Evolutionary conservation across 2,329 filamentous ascomycete genomes (phyloP).

Genomic region (Exophiala xenobiotica): DNA sequence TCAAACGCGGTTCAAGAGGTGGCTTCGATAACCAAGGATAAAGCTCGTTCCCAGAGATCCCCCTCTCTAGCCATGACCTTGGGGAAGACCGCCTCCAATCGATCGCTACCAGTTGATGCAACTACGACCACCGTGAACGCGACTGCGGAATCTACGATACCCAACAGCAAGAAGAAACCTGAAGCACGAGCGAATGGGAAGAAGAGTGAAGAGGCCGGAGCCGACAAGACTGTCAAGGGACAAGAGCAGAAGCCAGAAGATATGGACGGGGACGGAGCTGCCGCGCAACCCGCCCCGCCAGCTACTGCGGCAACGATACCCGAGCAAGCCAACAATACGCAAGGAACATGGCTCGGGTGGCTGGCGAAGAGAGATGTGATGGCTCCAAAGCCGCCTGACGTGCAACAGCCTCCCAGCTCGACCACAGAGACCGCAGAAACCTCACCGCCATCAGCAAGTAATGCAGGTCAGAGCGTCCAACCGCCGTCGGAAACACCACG

Average conservation of each 20-base stretch:
- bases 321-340: slow-evolving; percentile 9
- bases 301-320: background rate
- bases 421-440: background rate
- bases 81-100: slow-evolving; percentile 38
- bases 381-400: slow-evolving; percentile 2
- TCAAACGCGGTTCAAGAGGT: slow-evolving; percentile 39
- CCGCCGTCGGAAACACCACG: slow-evolving; percentile 24
- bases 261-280: background rate
- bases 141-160: slow-evolving; percentile 31
- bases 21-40: slow-evolving; percentile 33
- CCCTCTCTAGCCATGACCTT: slow-evolving; percentile 45
- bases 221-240: background rate
- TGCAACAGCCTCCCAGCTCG: background rate
- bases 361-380: slow-evolving; percentile 34
- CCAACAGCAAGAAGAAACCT: slow-evolving; percentile 28
- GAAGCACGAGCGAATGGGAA: slow-evolving; percentile 22
- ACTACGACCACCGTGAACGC: slow-evolving; percentile 48
- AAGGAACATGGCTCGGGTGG: slow-evolving; percentile 41
- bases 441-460: background rate
- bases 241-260: slow-evolving; percentile 12
- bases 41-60: slow-evolving; percentile 35
- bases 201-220: background rate
- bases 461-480: slow-evolving; percentile 13
- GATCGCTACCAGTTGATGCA: slow-evolving; percentile 46
- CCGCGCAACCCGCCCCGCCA: background rate